Conservation (phyloP, 176 grass and related monocot genomes). For the Secale cereale region DNA sequence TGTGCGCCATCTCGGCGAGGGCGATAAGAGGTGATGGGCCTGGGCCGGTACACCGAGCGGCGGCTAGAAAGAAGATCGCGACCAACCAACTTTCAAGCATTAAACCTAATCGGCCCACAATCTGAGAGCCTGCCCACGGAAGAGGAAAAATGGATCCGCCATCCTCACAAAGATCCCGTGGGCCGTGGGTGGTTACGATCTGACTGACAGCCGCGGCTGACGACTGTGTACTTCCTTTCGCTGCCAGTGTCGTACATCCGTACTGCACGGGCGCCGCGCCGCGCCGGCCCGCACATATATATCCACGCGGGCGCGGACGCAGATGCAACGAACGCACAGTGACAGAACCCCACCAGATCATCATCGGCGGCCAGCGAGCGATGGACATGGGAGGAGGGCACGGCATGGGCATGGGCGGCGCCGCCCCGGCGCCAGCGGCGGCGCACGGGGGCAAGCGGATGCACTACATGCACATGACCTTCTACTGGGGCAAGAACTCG, state of each 20-base stretch:
- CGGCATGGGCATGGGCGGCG: constrained; percentile 7
- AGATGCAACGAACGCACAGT: not conserved
- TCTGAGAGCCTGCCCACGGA: no score
- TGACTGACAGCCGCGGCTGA: no score
- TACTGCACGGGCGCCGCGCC: not conserved
- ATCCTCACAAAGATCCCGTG: not conserved
- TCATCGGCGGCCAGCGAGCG: not conserved
- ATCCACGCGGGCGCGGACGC: not conserved
- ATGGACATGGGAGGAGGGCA: constrained; percentile 44
- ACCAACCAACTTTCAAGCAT: no score
- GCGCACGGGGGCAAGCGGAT: not conserved
- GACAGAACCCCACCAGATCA: not conserved
- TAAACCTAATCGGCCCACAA: no score
- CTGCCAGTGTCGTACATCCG: not conserved
- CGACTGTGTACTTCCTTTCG: not conserved
- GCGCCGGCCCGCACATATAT: not conserved
- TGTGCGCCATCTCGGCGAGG: constrained; percentile 25
- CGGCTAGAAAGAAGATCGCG: not conserved
- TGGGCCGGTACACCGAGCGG: not conserved
- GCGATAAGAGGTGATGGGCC: not conserved
- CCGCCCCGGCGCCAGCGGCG: not conserved
- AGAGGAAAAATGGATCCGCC: not conserved
- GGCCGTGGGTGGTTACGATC: no score
- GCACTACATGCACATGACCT: constrained; percentile 81
- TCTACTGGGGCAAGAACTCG: constrained; percentile 85